Base-by-base conservation (phyloP, 768 basidiomycete genomes). In the Fomitopsis serialis region DNA sequence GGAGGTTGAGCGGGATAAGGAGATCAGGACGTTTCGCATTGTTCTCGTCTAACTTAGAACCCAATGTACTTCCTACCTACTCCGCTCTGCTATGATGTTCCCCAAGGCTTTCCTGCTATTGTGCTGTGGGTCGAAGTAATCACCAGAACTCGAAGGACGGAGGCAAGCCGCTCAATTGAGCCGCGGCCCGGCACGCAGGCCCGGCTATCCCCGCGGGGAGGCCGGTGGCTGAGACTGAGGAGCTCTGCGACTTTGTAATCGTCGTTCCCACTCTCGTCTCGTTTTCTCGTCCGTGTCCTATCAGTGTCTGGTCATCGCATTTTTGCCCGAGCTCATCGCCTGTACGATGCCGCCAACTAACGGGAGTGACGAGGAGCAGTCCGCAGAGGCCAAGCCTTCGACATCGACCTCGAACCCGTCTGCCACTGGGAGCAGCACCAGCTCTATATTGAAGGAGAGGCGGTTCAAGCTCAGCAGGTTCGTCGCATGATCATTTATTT, bases 401-500 rank as follows among this genome's bases (percentile, higher is more conserved):
- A 40, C 48, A 13, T 40, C 48, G 35, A 49, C 35, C 34, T 15
- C 37, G 13, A 40, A 15, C 37, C 13, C 37, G 37, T 15, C 48
- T 10, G 3, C 34, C 12, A 8, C 48, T 8, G 19, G 35, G 9
- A 49, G 48, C 36, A 37, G n/a, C 22, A 49, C 32, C 36, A 37
- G 22, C 21, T 65, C 70, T 11, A 60, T 69, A 36, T 74, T 87
- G 54, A 92, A 89, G 69, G 89, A 92, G 62, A 77, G 90, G 51
- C 79, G 90, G 49, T 92, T 92, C 75, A 92, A 92, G 74, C 72
- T 92, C 54, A 90, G 86, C 80, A 86, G 89, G 90, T 88, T 55
- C 36, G 79, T 66, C 32, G 22, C 6, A 32, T 32, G 6, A 11
- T 32, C 29, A 32, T 11, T 32, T 32, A 11, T 32, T 32, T 32